Conservation (phyloP, 108 stramenopile genomes). For the Seminavis robusta region DNA sequence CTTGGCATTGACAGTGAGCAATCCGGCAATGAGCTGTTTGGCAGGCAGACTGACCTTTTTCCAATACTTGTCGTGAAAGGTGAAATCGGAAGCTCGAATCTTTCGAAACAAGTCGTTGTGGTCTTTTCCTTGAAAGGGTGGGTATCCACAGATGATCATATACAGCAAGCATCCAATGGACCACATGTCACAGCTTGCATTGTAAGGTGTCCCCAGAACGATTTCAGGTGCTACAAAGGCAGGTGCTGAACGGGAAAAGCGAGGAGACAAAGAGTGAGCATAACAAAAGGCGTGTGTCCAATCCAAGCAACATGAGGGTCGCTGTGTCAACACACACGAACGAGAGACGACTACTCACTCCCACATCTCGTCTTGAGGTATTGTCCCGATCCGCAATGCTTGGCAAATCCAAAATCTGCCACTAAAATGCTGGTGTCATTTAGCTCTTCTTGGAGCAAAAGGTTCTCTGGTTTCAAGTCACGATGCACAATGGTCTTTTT, state of each 20-base stretch:
- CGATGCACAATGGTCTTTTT: constrained; percentile 79
- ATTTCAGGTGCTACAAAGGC: constrained; percentile 97
- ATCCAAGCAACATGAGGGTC: neutral
- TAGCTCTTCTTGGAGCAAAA: constrained; percentile 57
- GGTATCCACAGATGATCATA: constrained; percentile 85
- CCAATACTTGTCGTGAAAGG: constrained; percentile 78
- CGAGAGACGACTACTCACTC: constrained; percentile 40
- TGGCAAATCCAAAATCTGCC: constrained; percentile 95
- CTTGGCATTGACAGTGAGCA: constrained; percentile 73
- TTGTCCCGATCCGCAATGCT: constrained; percentile 47
- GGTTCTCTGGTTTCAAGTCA: constrained; percentile 93
- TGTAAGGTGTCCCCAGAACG: constrained; percentile 68
- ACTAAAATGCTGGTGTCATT: constrained; percentile 77
- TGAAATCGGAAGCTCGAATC: constrained; percentile 70
- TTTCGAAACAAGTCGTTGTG: constrained; percentile 73
- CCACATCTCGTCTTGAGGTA: constrained; percentile 82
- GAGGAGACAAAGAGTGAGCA: neutral
- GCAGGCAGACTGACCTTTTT: constrained; percentile 59
- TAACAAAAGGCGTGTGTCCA: neutral
- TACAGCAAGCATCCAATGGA: constrained; percentile 89
- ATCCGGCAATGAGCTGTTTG: constrained; percentile 69
- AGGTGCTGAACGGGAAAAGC: constrained; percentile 50
- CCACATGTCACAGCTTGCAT: constrained; percentile 90
- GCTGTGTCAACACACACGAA: constrained; percentile 1
- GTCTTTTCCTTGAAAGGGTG: constrained; percentile 56